These are phyloP conservation scores for Westerdykella ornata DNA, from an alignment of 2,329 filamentous ascomycete species.

Conservation along the genomic window DNA sequence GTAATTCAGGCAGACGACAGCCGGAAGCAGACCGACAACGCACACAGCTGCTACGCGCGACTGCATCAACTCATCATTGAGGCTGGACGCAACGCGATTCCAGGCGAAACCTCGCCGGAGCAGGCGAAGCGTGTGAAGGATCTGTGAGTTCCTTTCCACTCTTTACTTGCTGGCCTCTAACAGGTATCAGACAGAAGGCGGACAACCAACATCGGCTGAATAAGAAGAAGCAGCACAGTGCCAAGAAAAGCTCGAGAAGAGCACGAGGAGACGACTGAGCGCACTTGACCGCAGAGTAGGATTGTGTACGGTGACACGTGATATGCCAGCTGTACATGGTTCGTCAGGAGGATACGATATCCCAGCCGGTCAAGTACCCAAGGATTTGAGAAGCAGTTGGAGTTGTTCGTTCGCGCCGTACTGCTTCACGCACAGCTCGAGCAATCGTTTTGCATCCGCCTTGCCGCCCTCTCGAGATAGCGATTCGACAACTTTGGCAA, in stretches of 20 bases:
- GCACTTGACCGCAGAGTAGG: too few relatives aligned
- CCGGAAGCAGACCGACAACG: slow-evolving; percentile 56
- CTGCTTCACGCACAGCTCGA: slow-evolving; percentile 23
- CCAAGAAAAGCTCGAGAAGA: slow-evolving; percentile 53
- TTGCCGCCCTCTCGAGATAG: slow-evolving; percentile 23
- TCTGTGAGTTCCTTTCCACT: slow-evolving; percentile 38
- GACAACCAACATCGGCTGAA: slow-evolving; percentile 53
- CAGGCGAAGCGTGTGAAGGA: slow-evolving; percentile 50
- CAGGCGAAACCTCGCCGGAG: slow-evolving; percentile 54
- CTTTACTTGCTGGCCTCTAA: slow-evolving; percentile 17
- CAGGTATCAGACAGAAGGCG: slow-evolving; percentile 44
- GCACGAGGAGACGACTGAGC: slow-evolving; percentile 31
- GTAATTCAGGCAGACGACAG: slow-evolving; percentile 59
- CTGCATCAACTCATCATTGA: slow-evolving; percentile 50
- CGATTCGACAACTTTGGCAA: slow-evolving; percentile 17
- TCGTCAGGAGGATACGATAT: neutral
- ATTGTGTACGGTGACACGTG: too few relatives aligned
- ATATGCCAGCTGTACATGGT: too few relatives aligned
- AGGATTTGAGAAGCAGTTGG: slow-evolving; percentile 17
- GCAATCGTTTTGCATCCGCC: slow-evolving; percentile 23
- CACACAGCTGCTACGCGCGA: slow-evolving; percentile 53
- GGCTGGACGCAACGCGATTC: slow-evolving; percentile 47
- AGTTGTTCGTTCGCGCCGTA: slow-evolving; percentile 26
- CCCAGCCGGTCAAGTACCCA: slow-evolving; percentile 15
- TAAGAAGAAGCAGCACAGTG: slow-evolving; percentile 55